Conservation (phyloP, 1,284 basidiomycete genomes). For the Tylopilus sp. region DNA sequence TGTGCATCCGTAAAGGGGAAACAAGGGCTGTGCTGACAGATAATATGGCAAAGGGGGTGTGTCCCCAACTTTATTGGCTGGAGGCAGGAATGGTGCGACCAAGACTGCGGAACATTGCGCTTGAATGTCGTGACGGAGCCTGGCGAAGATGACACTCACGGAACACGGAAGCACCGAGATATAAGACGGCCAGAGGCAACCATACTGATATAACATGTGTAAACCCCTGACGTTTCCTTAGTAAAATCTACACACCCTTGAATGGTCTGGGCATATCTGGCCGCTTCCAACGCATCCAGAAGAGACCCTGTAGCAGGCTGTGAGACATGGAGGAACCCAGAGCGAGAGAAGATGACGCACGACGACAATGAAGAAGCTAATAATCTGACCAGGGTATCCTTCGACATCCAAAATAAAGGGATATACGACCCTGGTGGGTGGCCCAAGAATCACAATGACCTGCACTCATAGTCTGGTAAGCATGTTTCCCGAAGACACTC, state of each 20-base stretch:
- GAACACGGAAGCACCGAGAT: slow-evolving; percentile 50
- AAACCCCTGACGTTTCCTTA: too few species aligned
- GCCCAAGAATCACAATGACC: slow-evolving; percentile 48
- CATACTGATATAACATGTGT: too few species aligned
- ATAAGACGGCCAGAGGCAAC: slow-evolving; percentile 55
- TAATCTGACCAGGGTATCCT: slow-evolving; percentile 55
- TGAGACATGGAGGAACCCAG: background rate
- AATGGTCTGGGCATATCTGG: slow-evolving; percentile 50
- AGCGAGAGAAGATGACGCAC: slow-evolving; percentile 27
- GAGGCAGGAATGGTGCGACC: slow-evolving; percentile 53
- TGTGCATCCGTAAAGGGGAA: too few species aligned
- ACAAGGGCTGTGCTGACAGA: too few species aligned
- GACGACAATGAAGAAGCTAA: slow-evolving; percentile 53
- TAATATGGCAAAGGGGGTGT: slow-evolving; percentile 60
- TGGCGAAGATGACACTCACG: slow-evolving; percentile 31
- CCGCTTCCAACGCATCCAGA: slow-evolving; percentile 52
- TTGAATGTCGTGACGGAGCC: background rate
- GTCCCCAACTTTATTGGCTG: slow-evolving; percentile 52
- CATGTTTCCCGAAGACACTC: background rate
- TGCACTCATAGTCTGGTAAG: slow-evolving; percentile 15
- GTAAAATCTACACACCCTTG: slow-evolving; percentile 38
- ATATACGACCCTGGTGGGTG: slow-evolving; percentile 44
- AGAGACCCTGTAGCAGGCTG: slow-evolving; percentile 42
- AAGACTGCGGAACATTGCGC: slow-evolving; percentile 37
- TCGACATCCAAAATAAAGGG: slow-evolving; percentile 56